Percentiles rank a stretch among this genome's conserved stretches.
Conservation (phyloP, 331 rosid genomes). For the Saraca asoca region DNA sequence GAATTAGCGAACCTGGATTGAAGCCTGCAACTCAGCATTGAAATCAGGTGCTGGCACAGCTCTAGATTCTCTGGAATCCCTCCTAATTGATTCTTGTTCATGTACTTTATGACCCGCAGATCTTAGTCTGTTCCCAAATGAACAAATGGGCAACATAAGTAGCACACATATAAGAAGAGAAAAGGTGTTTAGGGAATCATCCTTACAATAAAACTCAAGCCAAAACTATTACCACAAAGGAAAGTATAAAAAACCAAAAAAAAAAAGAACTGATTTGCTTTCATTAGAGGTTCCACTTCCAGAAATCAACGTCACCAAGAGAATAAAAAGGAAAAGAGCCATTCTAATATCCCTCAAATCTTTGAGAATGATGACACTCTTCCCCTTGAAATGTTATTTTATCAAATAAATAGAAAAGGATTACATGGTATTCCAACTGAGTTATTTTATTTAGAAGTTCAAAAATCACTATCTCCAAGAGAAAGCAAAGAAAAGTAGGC, state of each 20-base stretch:
- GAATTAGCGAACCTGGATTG: slow-evolving; percentile 48
- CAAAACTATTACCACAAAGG: slow-evolving; percentile 2
- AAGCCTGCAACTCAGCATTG: slow-evolving; percentile 59
- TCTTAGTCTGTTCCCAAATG: slow-evolving; percentile 51
- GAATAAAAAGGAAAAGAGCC: slow-evolving; percentile 1
- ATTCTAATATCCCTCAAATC: slow-evolving; percentile 2
- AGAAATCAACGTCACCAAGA: slow-evolving; percentile 21
- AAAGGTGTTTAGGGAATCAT: too few species aligned
- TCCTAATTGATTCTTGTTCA: slow-evolving; percentile 46
- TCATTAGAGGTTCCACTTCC: neutral
- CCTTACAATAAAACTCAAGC: slow-evolving; percentile 15
- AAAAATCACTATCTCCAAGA: too few species aligned
- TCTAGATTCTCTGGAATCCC: slow-evolving; percentile 48
- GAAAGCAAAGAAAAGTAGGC: too few species aligned
- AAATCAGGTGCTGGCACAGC: slow-evolving; percentile 63
- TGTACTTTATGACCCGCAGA: slow-evolving; percentile 43
- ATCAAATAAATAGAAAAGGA: too few species aligned
- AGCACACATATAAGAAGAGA: neutral
- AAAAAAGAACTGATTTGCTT: neutral
- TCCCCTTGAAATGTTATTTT: too few species aligned
- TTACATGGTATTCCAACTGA: too few species aligned
- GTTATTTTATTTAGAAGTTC: too few species aligned
- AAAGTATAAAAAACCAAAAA: neutral
- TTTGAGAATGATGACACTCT: too few species aligned
- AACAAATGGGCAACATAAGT: slow-evolving; percentile 25